These are phyloP conservation scores for Lasiodiplodia citricola DNA, from an alignment of 2,329 filamentous ascomycete genomes.

Conservation along the genomic window DNA sequence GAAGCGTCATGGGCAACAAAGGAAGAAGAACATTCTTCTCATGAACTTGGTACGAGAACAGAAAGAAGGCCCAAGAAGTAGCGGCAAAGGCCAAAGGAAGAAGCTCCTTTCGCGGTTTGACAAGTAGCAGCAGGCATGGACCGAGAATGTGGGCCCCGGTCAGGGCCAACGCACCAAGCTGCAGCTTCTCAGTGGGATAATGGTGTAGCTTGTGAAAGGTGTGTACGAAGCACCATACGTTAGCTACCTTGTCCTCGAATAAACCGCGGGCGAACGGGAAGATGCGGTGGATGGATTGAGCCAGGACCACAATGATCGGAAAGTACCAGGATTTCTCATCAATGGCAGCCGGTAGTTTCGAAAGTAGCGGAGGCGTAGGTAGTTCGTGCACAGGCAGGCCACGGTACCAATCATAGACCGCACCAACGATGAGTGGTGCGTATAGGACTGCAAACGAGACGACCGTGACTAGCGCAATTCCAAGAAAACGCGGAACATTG, in stretches of 20 bases:
- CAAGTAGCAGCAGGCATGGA: constrained; percentile 78
- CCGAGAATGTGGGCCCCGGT: constrained; percentile 79
- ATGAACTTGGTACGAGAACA: constrained; percentile 97
- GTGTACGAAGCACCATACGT: constrained; percentile 95
- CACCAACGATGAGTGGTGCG: constrained; percentile 74
- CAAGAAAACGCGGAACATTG: constrained; percentile 70
- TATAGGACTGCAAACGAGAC: constrained; percentile 76
- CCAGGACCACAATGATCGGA: constrained; percentile 75
- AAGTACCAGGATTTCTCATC: constrained; percentile 73
- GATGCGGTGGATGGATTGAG: constrained; percentile 87
- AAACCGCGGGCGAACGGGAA: constrained; percentile 95
- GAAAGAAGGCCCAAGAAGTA: constrained; percentile 94
- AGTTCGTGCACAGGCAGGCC: constrained; percentile 66
- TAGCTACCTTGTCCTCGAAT: constrained; percentile 98
- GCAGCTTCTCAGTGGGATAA: constrained; percentile 73
- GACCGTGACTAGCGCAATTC: constrained; percentile 75
- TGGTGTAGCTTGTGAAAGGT: constrained; percentile 84
- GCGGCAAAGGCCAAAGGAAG: constrained; percentile 81
- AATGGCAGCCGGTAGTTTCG: constrained; percentile 62
- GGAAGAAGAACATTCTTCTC: constrained; percentile 96
- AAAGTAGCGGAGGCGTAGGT: constrained; percentile 66
- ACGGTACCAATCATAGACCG: constrained; percentile 70
- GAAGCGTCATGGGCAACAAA: constrained; percentile 87
- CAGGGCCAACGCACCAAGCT: constrained; percentile 73
- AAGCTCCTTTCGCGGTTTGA: constrained; percentile 76